Base-by-base conservation (phyloP, 2,329 filamentous ascomycete genomes). In the Drechslerella stenobrocha region DNA sequence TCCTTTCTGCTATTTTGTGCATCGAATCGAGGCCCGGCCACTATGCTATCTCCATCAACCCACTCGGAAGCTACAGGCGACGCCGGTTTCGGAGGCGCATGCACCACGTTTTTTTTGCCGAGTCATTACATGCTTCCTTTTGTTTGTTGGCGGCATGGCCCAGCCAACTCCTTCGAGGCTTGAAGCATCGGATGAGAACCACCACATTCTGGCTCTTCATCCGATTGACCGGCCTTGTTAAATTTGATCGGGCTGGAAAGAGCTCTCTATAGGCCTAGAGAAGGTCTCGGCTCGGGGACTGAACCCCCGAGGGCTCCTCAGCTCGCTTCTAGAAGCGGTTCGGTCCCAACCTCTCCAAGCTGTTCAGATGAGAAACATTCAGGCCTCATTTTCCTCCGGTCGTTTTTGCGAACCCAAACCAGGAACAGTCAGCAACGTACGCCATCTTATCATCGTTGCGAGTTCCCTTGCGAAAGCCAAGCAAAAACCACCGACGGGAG, bases 401-500 rank as follows among this genome's bases (percentile, higher is more conserved):
- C 37, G 18, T 18, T n/a, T 42, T 42, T 18, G 3, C n/a, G 13
- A 15, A 15, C 13, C 34, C 34, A 18, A 42, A 20, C 9, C 37
- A 18, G 37, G 18, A 20, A 42, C 37, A 18, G n/a, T n/a, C n/a
- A n/a, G n/a, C 18, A 5, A n/a, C 4, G 4, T 5, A 42, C 13
- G 18, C 9, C 37, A 18, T 42, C 37, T 42, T 42, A 20, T 42
- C 37, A 18, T 42, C 18, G 8, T 42, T 8, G 13, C 22, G 13
- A 5, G 6, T 42, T 20, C 37, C 34, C 15, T 42, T 3, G 15
- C 18, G 37, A 42, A 3, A 42, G 37, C 37, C 37, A 42, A 42
- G 37, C 37, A 42, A 42, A 42, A 42, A 8, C 37, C 37, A 42
- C 37, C 37, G 37, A 42, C 37, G 37, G 37, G 37, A 42, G 37